A percentile compares a stretch with the other conserved stretches of the same genome.
Evolutionary conservation across 2,329 filamentous ascomycete genomes (phyloP).

Genomic region (Xylaria sp.): DNA sequence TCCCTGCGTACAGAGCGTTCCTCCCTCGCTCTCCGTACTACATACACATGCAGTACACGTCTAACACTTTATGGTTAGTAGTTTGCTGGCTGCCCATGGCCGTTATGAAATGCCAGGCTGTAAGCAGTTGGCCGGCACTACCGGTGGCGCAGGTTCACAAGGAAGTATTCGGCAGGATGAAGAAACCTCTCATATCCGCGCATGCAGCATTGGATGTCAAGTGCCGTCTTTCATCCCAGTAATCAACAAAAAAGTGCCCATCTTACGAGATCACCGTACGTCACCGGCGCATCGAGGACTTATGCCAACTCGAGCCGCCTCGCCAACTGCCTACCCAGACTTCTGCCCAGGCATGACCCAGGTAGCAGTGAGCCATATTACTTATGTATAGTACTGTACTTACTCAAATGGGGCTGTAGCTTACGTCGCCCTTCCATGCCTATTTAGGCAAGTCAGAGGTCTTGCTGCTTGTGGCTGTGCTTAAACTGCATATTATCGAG

Average conservation of each 20-base stretch:
- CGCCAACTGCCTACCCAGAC: background rate
- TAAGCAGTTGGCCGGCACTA: background rate
- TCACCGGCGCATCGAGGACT: background rate
- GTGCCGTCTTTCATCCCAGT: background rate
- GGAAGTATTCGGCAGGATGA: background rate
- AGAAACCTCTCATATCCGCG: background rate
- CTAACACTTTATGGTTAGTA: background rate
- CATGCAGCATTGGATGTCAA: background rate
- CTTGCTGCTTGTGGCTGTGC: slow-evolving; percentile 27
- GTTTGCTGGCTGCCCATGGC: background rate
- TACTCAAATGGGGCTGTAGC: background rate
- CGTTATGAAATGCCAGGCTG: background rate
- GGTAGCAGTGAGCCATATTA: slow-evolving; percentile 10
- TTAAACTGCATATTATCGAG: slow-evolving; percentile 3
- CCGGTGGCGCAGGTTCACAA: background rate
- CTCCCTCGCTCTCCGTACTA: slow-evolving; percentile 4
- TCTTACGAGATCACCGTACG: slow-evolving; percentile 9
- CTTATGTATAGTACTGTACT: background rate
- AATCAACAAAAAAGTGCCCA: slow-evolving; percentile 1
- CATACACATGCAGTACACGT: slow-evolving; percentile 1
- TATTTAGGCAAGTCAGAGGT: slow-evolving; percentile 25
- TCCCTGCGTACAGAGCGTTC: too few relatives aligned
- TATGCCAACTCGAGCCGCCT: too few relatives aligned
- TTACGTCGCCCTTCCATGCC: slow-evolving; percentile 21
- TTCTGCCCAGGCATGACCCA: slow-evolving; percentile 2